A percentile compares a stretch with the other conserved stretches of the same genome.
Evolutionary conservation across 495 filamentous ascomycete species (phyloP).

Genomic region (Filosporella fistucella): DNA sequence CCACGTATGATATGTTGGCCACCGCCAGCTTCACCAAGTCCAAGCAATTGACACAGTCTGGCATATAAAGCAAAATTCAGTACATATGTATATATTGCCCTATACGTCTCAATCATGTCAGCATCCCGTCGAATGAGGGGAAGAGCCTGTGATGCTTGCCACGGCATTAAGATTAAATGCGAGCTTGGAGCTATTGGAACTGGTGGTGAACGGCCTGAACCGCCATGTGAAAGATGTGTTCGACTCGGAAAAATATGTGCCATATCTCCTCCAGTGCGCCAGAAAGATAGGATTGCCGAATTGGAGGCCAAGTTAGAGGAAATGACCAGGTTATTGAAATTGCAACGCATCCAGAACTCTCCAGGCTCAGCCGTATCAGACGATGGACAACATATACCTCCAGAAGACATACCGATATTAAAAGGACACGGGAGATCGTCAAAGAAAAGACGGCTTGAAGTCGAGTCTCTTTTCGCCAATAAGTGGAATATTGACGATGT

Average conservation of each 20-base stretch:
- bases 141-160: not conserved
- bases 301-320: not conserved
- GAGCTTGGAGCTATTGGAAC: not conserved
- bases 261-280: not conserved
- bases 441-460: constrained; percentile 1
- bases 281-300: not conserved
- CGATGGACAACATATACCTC: not conserved
- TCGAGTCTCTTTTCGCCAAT: not conserved
- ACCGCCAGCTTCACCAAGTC: too few species aligned
- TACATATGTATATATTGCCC: too few species aligned
- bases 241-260: not conserved
- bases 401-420: not conserved
- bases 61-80: too few species aligned
- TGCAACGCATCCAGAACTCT: not conserved
- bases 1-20: too few species aligned
- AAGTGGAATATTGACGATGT: not conserved
- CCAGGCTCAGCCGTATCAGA: not conserved
- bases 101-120: too few species aligned
- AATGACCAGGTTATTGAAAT: not conserved
- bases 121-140: not conserved
- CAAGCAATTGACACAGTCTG: too few species aligned
- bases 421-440: not conserved
- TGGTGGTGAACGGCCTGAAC: too few species aligned
- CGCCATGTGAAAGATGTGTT: not conserved
- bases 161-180: not conserved